Evolutionary conservation across 495 filamentous ascomycete genomes (phyloP).

Genomic region (Hypoxylon intermedium): DNA sequence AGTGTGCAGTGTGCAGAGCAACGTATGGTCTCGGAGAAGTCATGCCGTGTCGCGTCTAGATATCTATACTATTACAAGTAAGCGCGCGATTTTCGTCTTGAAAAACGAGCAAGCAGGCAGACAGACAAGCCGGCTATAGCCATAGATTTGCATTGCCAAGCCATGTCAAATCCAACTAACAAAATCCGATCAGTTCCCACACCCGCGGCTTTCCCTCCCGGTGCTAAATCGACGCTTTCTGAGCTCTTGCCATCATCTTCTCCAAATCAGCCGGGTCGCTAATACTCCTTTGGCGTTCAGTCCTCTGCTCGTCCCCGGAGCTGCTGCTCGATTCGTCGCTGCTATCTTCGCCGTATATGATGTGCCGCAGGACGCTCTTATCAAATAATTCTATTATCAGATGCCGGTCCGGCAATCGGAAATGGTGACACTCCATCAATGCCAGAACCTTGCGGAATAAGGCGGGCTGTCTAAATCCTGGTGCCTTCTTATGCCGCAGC

Average conservation of each 20-base stretch:
- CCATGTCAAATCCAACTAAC: too few relatives aligned
- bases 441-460: constrained; percentile 85
- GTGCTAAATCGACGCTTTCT: constrained; percentile 35
- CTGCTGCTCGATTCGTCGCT: constrained; percentile 44
- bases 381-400: constrained; percentile 95
- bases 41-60: too few relatives aligned
- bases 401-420: constrained; percentile 79
- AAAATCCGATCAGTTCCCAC: constrained; percentile 20
- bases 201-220: constrained; percentile 18
- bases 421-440: constrained; percentile 89
- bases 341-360: constrained; percentile 68
- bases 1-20: too few relatives aligned
- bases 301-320: constrained; percentile 56
- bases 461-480: constrained; percentile 73
- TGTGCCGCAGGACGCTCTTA: constrained; percentile 79
- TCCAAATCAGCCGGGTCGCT: constrained; percentile 53
- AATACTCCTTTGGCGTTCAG: constrained; percentile 60
- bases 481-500: constrained; percentile 59
- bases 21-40: too few relatives aligned
- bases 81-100: too few relatives aligned
- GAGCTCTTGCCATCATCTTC: constrained; percentile 25
- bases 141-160: too few relatives aligned
- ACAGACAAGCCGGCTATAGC: too few relatives aligned
- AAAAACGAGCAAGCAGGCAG: too few relatives aligned
- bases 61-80: too few relatives aligned